These are phyloP conservation scores for Mycena rosella DNA, from an alignment of 768 basidiomycete species.

Conservation along the genomic window DNA sequence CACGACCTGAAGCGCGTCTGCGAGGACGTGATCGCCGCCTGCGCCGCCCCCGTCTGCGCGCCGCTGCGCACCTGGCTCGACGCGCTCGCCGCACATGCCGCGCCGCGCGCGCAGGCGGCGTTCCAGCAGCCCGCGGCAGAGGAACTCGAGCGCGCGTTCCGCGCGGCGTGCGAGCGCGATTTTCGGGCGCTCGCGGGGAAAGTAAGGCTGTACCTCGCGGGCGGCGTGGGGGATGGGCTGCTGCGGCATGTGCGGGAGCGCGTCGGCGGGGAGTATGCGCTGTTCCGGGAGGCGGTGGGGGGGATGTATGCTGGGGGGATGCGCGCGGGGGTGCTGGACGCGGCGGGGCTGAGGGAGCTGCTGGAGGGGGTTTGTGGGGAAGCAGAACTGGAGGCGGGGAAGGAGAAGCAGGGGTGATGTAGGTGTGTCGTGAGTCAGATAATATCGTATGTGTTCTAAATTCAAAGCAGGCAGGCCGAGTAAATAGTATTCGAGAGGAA, in stretches of 20 bases:
- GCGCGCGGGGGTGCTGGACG: conserved; percentile 49
- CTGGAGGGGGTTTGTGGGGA: conserved; percentile 53
- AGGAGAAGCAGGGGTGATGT: neutral
- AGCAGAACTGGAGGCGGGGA: neutral
- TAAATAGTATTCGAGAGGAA: no score
- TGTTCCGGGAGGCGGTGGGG: conserved; percentile 75
- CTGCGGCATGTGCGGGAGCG: conserved; percentile 82
- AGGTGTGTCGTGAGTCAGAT: no score
- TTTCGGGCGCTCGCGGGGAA: conserved; percentile 67
- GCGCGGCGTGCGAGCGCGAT: conserved; percentile 65
- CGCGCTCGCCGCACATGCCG: conserved; percentile 50
- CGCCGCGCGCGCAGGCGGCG: conserved; percentile 55
- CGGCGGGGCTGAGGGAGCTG: conserved; percentile 54
- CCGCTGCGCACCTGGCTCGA: conserved; percentile 77
- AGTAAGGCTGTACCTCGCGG: conserved; percentile 84
- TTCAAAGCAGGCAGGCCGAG: no score
- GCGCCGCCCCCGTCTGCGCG: conserved; percentile 67
- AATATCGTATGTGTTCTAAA: no score
- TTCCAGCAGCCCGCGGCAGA: conserved; percentile 64
- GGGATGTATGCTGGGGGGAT: conserved; percentile 58
- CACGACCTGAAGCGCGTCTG: conserved; percentile 86
- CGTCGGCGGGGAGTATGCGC: conserved; percentile 79
- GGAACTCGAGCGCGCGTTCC: conserved; percentile 67
- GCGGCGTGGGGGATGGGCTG: conserved; percentile 84
- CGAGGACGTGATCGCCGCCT: conserved; percentile 82